Evolutionary conservation across 2,329 filamentous ascomycete genomes (phyloP), one percentile per base, ranked within the genome.

Genomic region (Scolecobasidium constrictum): DNA sequence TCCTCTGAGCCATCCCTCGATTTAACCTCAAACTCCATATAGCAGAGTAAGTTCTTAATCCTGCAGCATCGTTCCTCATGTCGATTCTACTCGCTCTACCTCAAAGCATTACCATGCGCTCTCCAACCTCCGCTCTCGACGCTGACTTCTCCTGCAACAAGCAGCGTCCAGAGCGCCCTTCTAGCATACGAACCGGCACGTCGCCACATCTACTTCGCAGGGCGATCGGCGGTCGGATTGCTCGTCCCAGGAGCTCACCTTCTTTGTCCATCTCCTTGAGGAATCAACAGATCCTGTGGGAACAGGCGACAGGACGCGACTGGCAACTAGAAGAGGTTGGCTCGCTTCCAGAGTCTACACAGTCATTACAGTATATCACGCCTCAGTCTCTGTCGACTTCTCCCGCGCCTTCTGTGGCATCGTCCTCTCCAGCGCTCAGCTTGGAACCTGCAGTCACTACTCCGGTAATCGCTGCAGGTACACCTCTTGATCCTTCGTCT

Each of bases 161-260:
- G 33, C 38, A 34, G 26, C 26, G 26, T 31, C 9, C 9, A 9
- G 17, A 36, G 7, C 16, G 35, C 35, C 17, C 28, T 28, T 39
- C 42, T 9, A 18, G 13, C 26, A 28, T 15, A 20, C 18, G 16
- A 21, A 21, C 35, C 16, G 4, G 12, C 35, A 39, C 19, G 17
- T 22, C 36, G 35, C 36, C 16, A 44, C 20, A 39, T 19, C 19
- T 37, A 28, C 40, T 37, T 28, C 40, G 26, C 9, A 26, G 33
- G 17, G 22, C 40, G 21, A 19, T 35, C 16, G 36, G 23, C 21
- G 40, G 40, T 16, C 18, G 40, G 13, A 42, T 42, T 28, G 2
- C n/a, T n/a, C 40, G 5, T 9, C 19, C 20, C 22, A 22, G 15
- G 16, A 18, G 17, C 39, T 21, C 19, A 18, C 16, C 38, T 21